Evolutionary conservation across 805 yeast genomes (phyloP), one percentile per base, ranked within the genome.

Genomic region (Saturnispora saitoi): DNA sequence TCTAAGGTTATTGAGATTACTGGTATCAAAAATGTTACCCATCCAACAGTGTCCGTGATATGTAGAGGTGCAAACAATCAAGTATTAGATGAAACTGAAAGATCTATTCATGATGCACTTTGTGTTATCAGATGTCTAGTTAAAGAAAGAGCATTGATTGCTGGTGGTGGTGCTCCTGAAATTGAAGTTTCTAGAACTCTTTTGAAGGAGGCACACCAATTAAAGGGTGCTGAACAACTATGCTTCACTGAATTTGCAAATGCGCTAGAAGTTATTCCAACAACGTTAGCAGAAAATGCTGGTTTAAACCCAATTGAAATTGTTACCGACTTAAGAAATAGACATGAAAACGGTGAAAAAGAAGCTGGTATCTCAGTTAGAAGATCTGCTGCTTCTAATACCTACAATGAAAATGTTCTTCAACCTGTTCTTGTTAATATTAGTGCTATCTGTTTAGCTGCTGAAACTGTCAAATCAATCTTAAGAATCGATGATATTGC

Each of bases 91-190:
- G 99, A 93, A 71, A 81, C 98, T 34, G 99, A 93, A 65, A 83
- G 99, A 69, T 90, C 98, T 3, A 72, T 93, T 54, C 99, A 93
- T 62, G 99, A 93, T 68, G 98, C 99, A 0, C 75, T 93, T 50
- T 93, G 99, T 76, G 99, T 91, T 48, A 74, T 84, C 54, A 71
- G 95, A 64, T 85, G 96, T 69, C 72, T 88, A 48, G 95, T 89
- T 26, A 87, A 88, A 63, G 88, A 86, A 64, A 83, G 78, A 61
- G 95, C 90, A 1, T 71, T 86, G 62, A 89, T 93, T 69, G 96
- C 98, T 12, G 99, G 99, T 59, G 99, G 99, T 54, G 99, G 98
- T 59, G 98, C 99, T 5, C 95, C 98, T 42, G 97, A 89, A 69
- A 80, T 89, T 55, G 96, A 90, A 71, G 82, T 87, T 7, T 80